Conservation (phyloP, 2,329 filamentous ascomycete genomes). For the Zasmidium cellare region DNA sequence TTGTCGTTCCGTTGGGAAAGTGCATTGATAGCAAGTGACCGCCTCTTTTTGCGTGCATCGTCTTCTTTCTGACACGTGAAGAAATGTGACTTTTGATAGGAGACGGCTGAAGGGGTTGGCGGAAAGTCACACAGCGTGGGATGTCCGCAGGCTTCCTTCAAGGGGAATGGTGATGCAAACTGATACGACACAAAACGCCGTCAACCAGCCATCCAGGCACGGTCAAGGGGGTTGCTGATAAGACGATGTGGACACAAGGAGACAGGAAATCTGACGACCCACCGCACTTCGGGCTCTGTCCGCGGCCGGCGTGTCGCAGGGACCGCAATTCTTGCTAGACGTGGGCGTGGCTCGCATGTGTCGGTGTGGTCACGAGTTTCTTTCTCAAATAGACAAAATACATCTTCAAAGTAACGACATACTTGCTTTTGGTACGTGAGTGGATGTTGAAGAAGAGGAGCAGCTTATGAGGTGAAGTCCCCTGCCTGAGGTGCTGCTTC, state of each 20-base stretch:
- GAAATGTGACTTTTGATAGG: background rate
- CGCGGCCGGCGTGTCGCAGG: background rate
- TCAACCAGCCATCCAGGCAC: background rate
- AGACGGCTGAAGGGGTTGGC: background rate
- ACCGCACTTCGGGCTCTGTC: background rate
- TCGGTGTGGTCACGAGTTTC: background rate
- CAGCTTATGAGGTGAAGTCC: too few species aligned
- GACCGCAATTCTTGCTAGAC: constrained; percentile 2
- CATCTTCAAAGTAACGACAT: background rate
- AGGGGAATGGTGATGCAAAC: background rate
- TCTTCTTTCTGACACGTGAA: background rate
- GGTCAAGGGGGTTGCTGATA: background rate
- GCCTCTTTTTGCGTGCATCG: background rate
- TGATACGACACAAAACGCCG: background rate
- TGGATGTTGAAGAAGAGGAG: background rate
- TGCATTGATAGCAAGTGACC: background rate
- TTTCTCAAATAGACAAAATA: background rate
- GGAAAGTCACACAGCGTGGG: constrained; percentile 2
- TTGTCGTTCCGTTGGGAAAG: background rate
- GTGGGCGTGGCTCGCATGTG: background rate
- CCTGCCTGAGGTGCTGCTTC: background rate
- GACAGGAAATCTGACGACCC: background rate
- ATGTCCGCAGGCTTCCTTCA: background rate
- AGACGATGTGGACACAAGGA: background rate
- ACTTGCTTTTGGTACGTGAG: background rate